Evolutionary conservation across 306 rosid species (phyloP).

Genomic region (Crotalaria pallida): DNA sequence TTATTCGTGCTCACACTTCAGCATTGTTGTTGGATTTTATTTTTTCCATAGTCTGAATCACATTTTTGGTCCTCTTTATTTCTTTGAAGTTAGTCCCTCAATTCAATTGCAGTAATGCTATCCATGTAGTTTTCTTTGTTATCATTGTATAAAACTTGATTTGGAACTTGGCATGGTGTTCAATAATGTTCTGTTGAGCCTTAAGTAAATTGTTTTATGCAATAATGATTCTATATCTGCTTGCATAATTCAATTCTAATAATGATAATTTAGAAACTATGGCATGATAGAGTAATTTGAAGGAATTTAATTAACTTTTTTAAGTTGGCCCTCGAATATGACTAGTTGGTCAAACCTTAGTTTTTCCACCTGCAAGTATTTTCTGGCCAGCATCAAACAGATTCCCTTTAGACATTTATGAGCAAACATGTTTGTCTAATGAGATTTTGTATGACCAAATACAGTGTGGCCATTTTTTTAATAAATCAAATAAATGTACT

Average conservation of each 20-base stretch:
- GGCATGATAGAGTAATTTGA: background rate
- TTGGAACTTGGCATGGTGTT: background rate
- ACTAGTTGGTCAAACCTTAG: background rate
- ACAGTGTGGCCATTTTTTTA: background rate
- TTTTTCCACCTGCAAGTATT: conserved; percentile 9
- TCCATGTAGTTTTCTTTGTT: background rate
- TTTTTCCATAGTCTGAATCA: background rate
- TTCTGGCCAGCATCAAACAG: background rate
- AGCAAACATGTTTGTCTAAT: background rate
- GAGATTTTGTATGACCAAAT: conserved; percentile 9
- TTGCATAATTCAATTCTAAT: too few species aligned
- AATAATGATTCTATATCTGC: background rate
- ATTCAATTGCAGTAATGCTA: background rate
- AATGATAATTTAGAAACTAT: background rate
- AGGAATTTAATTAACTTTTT: background rate
- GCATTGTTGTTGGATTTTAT: conserved; percentile 5
- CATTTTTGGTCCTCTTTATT: background rate
- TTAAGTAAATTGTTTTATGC: background rate
- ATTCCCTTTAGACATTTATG: too few species aligned
- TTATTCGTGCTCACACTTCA: conserved; percentile 19
- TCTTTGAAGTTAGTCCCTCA: background rate
- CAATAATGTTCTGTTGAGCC: background rate
- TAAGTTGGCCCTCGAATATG: background rate
- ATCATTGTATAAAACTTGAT: background rate
- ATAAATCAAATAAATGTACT: background rate